Evolutionary conservation across 805 yeast species (phyloP), one percentile per base, ranked within the genome.

Genomic region (Millerozyma acaciae): DNA sequence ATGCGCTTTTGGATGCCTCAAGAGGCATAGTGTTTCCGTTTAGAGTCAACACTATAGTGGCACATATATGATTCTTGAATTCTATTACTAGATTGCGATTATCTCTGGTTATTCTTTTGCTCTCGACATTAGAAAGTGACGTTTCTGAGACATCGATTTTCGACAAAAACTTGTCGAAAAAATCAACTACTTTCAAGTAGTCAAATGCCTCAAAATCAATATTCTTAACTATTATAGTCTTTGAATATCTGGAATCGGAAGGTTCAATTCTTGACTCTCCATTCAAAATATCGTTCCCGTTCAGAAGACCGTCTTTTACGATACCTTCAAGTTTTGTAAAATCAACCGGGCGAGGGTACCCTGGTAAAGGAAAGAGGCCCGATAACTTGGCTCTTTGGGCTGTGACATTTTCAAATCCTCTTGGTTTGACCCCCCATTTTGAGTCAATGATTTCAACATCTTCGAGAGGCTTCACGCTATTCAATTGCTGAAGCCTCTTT

Each of bases 281-380:
- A 16, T 50, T 54, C 30, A 63, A 44, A n/a, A 62, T 50, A 34
- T 59, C 62, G 23, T 50, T 52, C 4, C 55, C 43, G 34, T 50
- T 54, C 16, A 43, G 39, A 12, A 63, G 40, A 19, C 62, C 54
- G 27, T 65, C 68, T 19, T 57, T 54, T 13, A 58, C 50, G 8
- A 57, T 57, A 4, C 72, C 63, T 31, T 60, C 68, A 21, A 63
- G 46, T 37, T 65, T 70, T 4, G 69, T 62, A 15, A 64, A 55
- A 24, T 65, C 54, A 32, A 65, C 67, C 6, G 69, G 70, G 39
- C 70, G 47, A 0, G 78, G 78, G 42, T 67, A 70, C 4, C 88
- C 88, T 1, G 93, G 90, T 12, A 75, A 62, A 2, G 89, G 86
- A 47, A 86, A 87, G 2, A 84, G 55, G 0, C 95, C 95, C 1